Conservation (phyloP, 345 rosid genomes). For the Salix purpurea region DNA sequence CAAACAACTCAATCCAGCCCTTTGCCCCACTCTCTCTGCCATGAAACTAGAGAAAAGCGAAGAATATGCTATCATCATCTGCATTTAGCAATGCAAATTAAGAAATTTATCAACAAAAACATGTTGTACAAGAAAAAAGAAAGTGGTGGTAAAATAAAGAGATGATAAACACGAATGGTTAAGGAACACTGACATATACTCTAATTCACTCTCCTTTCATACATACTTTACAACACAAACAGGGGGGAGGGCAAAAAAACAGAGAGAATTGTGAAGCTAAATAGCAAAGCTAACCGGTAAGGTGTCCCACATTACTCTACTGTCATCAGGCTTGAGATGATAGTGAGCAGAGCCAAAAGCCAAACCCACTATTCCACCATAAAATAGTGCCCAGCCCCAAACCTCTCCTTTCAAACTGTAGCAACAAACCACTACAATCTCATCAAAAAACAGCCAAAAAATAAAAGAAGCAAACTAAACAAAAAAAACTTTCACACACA, state of each 20-base stretch:
- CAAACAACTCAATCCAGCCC: slow-evolving; percentile 54
- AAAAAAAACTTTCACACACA: not conserved
- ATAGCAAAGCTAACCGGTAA: slow-evolving; percentile 63
- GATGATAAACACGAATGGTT: not conserved
- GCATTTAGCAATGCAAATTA: slow-evolving; percentile 34
- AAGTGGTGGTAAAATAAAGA: not conserved
- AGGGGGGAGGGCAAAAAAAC: not conserved
- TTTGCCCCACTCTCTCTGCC: slow-evolving; percentile 74
- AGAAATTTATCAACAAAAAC: not conserved
- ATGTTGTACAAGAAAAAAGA: not conserved
- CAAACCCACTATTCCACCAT: slow-evolving; percentile 55
- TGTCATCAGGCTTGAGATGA: slow-evolving; percentile 78
- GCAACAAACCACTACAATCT: not conserved
- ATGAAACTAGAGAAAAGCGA: slow-evolving; percentile 79
- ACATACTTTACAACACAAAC: not conserved
- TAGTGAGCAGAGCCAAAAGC: slow-evolving; percentile 88
- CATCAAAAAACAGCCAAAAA: not conserved
- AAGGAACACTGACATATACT: not conserved
- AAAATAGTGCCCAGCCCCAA: slow-evolving; percentile 76
- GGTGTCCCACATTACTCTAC: slow-evolving; percentile 63
- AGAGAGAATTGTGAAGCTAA: slow-evolving; percentile 6
- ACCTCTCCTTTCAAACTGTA: slow-evolving; percentile 71
- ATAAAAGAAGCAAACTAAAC: slow-evolving; percentile 2
- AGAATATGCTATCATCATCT: slow-evolving; percentile 83
- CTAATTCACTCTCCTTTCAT: not conserved